A percentile compares a stretch with the other conserved stretches of the same genome.
Evolutionary conservation across 139 green algal genomes (phyloP).

Genomic region (Nannochloris sp.): DNA sequence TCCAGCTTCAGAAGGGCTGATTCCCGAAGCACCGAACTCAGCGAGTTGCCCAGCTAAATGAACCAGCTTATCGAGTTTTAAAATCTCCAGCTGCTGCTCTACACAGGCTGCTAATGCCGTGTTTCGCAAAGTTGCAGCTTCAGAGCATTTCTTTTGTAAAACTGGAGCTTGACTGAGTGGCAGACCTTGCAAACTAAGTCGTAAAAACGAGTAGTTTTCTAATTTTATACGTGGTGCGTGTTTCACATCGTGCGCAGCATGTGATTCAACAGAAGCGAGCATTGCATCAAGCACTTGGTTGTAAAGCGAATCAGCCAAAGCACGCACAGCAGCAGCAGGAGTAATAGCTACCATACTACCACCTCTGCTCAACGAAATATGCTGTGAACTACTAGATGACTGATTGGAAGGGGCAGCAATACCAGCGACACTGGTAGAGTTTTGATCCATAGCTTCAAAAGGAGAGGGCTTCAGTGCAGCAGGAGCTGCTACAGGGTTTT

Average conservation of each 20-base stretch:
- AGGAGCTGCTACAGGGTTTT: background rate
- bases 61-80: conserved; percentile 30
- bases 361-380: no score
- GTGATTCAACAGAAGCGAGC: conserved; percentile 24
- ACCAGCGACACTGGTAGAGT: no score
- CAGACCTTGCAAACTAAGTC: conserved; percentile 12
- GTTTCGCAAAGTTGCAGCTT: conserved; percentile 1
- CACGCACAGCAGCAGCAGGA: conserved; percentile 1
- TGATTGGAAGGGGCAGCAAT: no score
- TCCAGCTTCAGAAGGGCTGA: background rate
- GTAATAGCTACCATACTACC: no score
- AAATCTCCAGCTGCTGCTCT: conserved; percentile 41
- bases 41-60: conserved; percentile 14
- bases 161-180: background rate
- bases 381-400: no score
- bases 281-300: conserved; percentile 18
- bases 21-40: background rate
- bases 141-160: background rate
- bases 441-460: no score
- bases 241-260: conserved; percentile 31
- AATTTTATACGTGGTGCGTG: conserved; percentile 37
- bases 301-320: conserved; percentile 26
- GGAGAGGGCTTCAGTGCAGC: background rate
- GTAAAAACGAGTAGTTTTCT: conserved; percentile 38
- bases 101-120: conserved; percentile 27